Evolutionary conservation across 306 rosid species (phyloP).

Genomic region (Macrotyloma uniflorum): DNA sequence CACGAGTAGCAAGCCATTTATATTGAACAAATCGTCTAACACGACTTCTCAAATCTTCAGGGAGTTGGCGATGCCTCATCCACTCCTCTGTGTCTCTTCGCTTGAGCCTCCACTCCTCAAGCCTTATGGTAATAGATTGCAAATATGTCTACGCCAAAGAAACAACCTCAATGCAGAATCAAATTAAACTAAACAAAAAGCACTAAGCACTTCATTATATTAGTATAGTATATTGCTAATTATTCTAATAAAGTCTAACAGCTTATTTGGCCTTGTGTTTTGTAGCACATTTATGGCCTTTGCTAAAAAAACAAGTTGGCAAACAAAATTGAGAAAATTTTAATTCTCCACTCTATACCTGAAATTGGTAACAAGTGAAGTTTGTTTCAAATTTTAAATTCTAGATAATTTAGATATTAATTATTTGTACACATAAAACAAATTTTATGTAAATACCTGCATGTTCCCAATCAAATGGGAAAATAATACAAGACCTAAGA

Average conservation of each 20-base stretch:
- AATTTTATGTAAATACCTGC: slow-evolving; percentile 67
- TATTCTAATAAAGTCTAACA: slow-evolving; percentile 7
- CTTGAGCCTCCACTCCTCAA: slow-evolving; percentile 98
- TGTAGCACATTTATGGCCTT: background rate
- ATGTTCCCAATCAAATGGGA: slow-evolving; percentile 97
- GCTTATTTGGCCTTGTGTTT: background rate
- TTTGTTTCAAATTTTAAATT: slow-evolving; percentile 18
- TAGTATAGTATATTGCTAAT: background rate
- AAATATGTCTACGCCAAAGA: slow-evolving; percentile 73
- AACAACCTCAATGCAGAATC: slow-evolving; percentile 31
- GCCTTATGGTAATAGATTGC: slow-evolving; percentile 93
- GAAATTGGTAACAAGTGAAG: background rate
- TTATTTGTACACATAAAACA: background rate
- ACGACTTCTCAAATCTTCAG: slow-evolving; percentile 77
- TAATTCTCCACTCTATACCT: background rate
- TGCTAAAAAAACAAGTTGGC: background rate
- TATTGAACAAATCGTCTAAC: slow-evolving; percentile 88
- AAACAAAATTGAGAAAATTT: background rate
- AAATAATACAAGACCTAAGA: slow-evolving; percentile 92
- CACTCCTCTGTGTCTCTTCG: slow-evolving; percentile 97
- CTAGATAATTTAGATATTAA: slow-evolving; percentile 6
- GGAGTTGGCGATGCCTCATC: slow-evolving; percentile 99
- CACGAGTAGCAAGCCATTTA: slow-evolving; percentile 96
- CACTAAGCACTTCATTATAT: background rate
- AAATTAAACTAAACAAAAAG: background rate